Evolutionary conservation across 2,329 filamentous ascomycete genomes (phyloP).

Genomic region (Talaromyces sp.): DNA sequence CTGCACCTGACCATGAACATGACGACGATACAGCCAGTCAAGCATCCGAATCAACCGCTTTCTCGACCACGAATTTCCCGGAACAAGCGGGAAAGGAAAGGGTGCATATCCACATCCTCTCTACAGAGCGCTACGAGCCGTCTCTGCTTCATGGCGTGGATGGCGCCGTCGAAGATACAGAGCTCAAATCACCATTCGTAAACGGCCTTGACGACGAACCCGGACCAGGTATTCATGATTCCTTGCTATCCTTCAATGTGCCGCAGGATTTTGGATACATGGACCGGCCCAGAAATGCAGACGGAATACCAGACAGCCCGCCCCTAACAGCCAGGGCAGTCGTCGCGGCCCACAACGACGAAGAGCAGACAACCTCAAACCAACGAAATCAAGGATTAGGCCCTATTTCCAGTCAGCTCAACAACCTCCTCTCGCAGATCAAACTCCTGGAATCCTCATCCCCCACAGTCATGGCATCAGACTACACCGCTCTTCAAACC

Average conservation of each 20-base stretch:
- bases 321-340: neutral
- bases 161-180: neutral
- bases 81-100: neutral
- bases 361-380: neutral
- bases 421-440: neutral
- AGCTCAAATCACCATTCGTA: neutral
- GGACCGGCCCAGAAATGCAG: neutral
- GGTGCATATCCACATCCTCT: neutral
- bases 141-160: neutral
- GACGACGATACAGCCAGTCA: conserved; percentile 1
- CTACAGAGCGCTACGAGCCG: neutral
- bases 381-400: neutral
- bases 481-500: conserved; percentile 32
- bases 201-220: neutral
- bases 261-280: neutral
- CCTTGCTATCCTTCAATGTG: neutral
- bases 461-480: conserved; percentile 23
- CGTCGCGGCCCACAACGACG: neutral
- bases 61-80: neutral
- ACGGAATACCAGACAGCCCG: neutral
- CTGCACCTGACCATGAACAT: neutral
- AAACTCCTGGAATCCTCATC: neutral
- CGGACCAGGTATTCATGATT: neutral
- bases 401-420: neutral
- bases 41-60: neutral